Conservation (phyloP, 2,329 filamentous ascomycete genomes). For the Claviceps capensis region DNA sequence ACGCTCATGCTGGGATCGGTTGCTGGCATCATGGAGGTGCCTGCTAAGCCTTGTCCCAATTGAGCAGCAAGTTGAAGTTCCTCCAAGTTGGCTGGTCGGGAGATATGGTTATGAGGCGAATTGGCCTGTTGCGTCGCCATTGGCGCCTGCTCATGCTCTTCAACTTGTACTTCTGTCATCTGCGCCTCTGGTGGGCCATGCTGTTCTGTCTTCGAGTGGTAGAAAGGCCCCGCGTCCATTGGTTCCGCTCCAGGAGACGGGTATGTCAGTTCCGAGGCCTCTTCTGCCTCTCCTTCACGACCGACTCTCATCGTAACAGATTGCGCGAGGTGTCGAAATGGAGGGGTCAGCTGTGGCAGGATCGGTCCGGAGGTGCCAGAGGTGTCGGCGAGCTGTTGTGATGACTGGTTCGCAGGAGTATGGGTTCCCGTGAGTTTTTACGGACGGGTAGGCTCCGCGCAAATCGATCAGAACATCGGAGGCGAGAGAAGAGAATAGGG, state of each 20-base stretch:
- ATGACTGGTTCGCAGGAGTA: background rate
- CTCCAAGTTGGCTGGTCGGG: slow-evolving; percentile 33
- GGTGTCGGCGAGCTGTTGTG: background rate
- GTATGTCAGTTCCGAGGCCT: slow-evolving; percentile 27
- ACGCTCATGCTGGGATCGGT: slow-evolving; percentile 30
- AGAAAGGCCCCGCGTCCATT: slow-evolving; percentile 30
- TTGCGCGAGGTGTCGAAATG: background rate
- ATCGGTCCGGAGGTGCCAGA: background rate
- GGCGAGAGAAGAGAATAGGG: background rate
- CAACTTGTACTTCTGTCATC: slow-evolving; percentile 14
- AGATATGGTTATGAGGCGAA: slow-evolving; percentile 26
- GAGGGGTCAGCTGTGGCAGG: background rate
- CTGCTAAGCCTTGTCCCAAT: slow-evolving; percentile 38
- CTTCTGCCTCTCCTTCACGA: slow-evolving; percentile 22
- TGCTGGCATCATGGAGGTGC: slow-evolving; percentile 32
- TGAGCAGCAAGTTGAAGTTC: slow-evolving; percentile 46
- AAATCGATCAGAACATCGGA: background rate
- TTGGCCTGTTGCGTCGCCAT: slow-evolving; percentile 20
- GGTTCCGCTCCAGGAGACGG: slow-evolving; percentile 32
- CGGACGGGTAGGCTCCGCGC: too few species aligned
- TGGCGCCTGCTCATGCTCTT: slow-evolving; percentile 19
- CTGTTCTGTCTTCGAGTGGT: slow-evolving; percentile 24
- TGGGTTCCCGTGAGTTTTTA: too few species aligned
- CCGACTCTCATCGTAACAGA: slow-evolving; percentile 17
- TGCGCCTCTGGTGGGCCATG: slow-evolving; percentile 16